Conservation (phyloP, 768 basidiomycete genomes). For the Panaeolus cyanescens region DNA sequence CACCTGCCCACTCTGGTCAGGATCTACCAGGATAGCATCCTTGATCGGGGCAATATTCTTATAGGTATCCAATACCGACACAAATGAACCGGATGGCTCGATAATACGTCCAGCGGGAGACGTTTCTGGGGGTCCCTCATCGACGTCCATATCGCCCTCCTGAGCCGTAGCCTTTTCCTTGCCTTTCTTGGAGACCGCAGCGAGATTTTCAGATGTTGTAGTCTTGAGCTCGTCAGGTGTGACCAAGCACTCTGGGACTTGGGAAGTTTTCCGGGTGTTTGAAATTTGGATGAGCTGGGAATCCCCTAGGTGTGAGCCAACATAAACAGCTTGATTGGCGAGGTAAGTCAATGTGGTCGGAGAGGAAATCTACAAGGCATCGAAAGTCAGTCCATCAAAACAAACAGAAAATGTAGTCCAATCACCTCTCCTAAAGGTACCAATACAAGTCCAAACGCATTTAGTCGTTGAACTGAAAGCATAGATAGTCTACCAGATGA, state of each 20-base stretch:
- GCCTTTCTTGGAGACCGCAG: conserved; percentile 25
- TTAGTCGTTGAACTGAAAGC: conserved; percentile 52
- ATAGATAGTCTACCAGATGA: conserved; percentile 69
- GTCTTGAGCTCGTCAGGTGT: conserved; percentile 52
- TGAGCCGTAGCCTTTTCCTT: conserved; percentile 41
- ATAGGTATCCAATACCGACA: conserved; percentile 64
- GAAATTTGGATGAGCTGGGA: conserved; percentile 74
- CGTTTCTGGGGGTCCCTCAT: conserved; percentile 27
- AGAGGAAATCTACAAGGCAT: conserved; percentile 58
- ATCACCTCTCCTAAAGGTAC: conserved; percentile 74
- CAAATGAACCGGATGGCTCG: conserved; percentile 51
- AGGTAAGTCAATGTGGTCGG: conserved; percentile 74
- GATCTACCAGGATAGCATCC: conserved; percentile 78
- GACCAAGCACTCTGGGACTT: conserved; percentile 46
- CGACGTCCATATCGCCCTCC: conserved; percentile 33
- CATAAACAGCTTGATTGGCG: conserved; percentile 65
- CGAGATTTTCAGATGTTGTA: conserved; percentile 35
- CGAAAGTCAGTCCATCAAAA: conserved; percentile 7
- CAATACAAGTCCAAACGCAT: conserved; percentile 47
- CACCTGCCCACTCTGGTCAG: conserved; percentile 72
- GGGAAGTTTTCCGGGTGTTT: conserved; percentile 40
- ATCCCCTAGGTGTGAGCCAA: conserved; percentile 83
- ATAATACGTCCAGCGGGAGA: conserved; percentile 48
- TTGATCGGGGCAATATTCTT: conserved; percentile 83
- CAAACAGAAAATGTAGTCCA: not conserved